These are phyloP conservation scores for Lactifluus pinguis DNA, from an alignment of 768 basidiomycete genomes.

Conservation along the genomic window DNA sequence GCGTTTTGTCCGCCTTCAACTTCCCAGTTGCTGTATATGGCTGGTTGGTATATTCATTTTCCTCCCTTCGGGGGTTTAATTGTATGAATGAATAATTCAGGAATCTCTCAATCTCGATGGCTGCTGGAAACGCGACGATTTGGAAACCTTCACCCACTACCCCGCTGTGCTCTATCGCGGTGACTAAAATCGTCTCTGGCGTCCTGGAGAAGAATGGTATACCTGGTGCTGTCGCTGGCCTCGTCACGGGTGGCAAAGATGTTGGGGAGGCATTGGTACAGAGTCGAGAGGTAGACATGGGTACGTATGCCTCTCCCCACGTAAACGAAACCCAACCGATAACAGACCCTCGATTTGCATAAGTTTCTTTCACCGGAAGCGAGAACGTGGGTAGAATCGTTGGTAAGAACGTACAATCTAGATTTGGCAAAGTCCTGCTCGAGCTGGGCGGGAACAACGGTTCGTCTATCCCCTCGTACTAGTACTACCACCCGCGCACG, in stretches of 20 bases:
- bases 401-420: slow-evolving; percentile 76
- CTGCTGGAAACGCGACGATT: slow-evolving; percentile 85
- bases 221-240: slow-evolving; percentile 73
- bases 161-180: slow-evolving; percentile 82
- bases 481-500: too few species aligned
- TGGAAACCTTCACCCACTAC: slow-evolving; percentile 95
- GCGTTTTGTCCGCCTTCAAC: slow-evolving; percentile 85
- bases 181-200: slow-evolving; percentile 72
- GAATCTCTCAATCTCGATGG: slow-evolving; percentile 84
- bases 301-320: slow-evolving; percentile 31
- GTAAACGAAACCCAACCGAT: neutral
- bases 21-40: slow-evolving; percentile 93
- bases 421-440: slow-evolving; percentile 84
- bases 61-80: slow-evolving; percentile 2
- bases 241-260: slow-evolving; percentile 78
- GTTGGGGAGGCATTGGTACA: slow-evolving; percentile 73
- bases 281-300: slow-evolving; percentile 67
- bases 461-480: slow-evolving; percentile 27
- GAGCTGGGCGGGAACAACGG: slow-evolving; percentile 97
- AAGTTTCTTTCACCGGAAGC: slow-evolving; percentile 94
- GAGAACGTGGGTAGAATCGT: slow-evolving; percentile 81
- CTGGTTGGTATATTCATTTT: slow-evolving; percentile 41
- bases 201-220: slow-evolving; percentile 79
- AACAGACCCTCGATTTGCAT: neutral
- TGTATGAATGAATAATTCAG: slow-evolving; percentile 30